Conservation (phyloP, 805 yeast species). For the Sungouiella blattae region DNA sequence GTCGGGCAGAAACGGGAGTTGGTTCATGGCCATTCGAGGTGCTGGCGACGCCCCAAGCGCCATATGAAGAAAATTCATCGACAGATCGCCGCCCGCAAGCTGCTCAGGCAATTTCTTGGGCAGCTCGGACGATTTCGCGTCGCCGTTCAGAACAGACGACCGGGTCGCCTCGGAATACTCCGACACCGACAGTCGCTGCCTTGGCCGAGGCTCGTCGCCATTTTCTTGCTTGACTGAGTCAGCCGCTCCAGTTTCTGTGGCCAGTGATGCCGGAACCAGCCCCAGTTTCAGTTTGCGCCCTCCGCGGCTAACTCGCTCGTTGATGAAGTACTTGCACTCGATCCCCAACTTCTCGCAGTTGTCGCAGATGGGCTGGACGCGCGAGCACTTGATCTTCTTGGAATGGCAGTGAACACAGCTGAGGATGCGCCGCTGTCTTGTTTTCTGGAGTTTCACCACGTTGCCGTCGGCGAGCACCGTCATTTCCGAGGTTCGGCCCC, state of each 20-base stretch:
- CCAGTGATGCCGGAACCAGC: background rate
- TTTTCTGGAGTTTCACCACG: slow-evolving; percentile 57
- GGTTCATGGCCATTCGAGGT: background rate
- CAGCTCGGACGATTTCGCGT: background rate
- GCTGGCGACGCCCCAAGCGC: too few species aligned
- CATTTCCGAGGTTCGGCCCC: slow-evolving; percentile 8
- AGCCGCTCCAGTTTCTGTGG: slow-evolving; percentile 1
- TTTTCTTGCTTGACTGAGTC: slow-evolving; percentile 3
- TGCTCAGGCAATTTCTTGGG: background rate
- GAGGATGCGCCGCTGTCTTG: slow-evolving; percentile 56
- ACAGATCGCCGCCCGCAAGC: background rate
- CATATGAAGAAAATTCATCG: too few species aligned
- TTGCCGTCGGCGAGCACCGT: slow-evolving; percentile 46
- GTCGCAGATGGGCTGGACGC: slow-evolving; percentile 53
- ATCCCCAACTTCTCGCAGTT: slow-evolving; percentile 47
- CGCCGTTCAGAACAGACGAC: background rate
- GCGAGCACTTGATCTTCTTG: slow-evolving; percentile 61
- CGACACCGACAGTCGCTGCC: background rate
- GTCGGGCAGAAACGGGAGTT: background rate
- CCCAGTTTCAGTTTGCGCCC: slow-evolving; percentile 16
- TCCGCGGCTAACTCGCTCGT: slow-evolving; percentile 51
- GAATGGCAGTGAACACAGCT: slow-evolving; percentile 59
- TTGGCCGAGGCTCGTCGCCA: background rate
- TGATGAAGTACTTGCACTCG: slow-evolving; percentile 54
- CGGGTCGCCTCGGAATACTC: slow-evolving; percentile 1